Evolutionary conservation across 2,329 filamentous ascomycete genomes (phyloP), one percentile per base, ranked within the genome.

Genomic region (Colletotrichum ledebouriae): DNA sequence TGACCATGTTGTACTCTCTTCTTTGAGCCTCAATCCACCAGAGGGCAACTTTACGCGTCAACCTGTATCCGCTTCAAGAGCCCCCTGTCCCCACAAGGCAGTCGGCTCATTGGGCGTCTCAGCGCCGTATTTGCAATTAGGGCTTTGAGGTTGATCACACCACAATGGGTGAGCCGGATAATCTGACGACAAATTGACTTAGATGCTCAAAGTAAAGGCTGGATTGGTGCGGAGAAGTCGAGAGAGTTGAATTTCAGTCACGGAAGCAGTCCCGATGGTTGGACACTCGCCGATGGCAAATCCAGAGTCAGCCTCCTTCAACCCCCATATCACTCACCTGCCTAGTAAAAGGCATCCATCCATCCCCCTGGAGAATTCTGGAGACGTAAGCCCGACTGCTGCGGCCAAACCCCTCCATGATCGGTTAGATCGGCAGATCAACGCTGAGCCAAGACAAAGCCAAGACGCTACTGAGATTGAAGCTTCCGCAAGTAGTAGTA

Each of bases 401-500:
- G 63, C 57, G 34, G 29, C 63, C 9, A n/a, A 17, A 55, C 15
- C 53, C 11, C 39, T 34, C 55, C 34, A 41, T 59, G 65, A 68
- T 68, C 65, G 65, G 65, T 55, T 68, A 46, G 61, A 64, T 44
- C 65, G 65, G 65, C 61, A 65, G 59, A 20, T 34, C 44, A 68
- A 65, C 61, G 56, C 61, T 55, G n/a, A 13, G 65, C 65, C 65
- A 65, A 68, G 65, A 64, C 11, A 49, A 42, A 63, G 65, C 65
- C 65, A 68, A 68, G 65, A 59, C 50, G 49, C 15, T 41, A 42
- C 4, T 55, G 60, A 59, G 47, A 59, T 55, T 56, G 44, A 37
- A 25, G 37, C 47, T 50, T 22, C 65, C 65, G 39, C 39, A 37
- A 37, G 4, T 3, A 53, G 65, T n/a, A 37, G 47, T 50, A 55